phyloP scores from a whole-genome alignment of 1,139 yeast genomes.

The Chernovozyma sophiae-reginae region DNA sequence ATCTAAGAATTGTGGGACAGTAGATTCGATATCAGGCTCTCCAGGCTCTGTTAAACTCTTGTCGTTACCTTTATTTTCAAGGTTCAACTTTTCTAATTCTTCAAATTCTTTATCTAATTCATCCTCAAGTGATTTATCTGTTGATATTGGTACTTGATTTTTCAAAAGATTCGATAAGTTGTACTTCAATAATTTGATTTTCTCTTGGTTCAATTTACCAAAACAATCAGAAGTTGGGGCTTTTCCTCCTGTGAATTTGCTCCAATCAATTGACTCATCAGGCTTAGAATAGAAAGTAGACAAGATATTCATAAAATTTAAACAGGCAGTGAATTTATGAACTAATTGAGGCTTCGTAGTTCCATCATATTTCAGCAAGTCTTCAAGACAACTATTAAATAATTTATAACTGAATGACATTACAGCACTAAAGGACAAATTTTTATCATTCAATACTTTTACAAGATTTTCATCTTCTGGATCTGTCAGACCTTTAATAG shows the following conservation, averaged over 20 bases:
- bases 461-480: conserved; percentile 32
- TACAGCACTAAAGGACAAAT: conserved; percentile 54
- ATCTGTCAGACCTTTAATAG: conserved; percentile 28
- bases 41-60: conserved; percentile 5
- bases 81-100: conserved; percentile 6
- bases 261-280: conserved; percentile 26
- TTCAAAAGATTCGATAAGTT: conserved; percentile 39
- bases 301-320: conserved; percentile 32
- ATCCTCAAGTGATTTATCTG: conserved; percentile 25
- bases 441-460: conserved; percentile 52
- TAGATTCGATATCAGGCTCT: background rate
- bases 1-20: conserved; percentile 6
- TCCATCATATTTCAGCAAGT: conserved; percentile 23
- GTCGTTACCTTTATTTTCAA: background rate
- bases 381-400: conserved; percentile 45
- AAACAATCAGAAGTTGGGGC: conserved; percentile 24
- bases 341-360: conserved; percentile 24
- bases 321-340: conserved; percentile 33
- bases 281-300: conserved; percentile 25
- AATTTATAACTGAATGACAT: conserved; percentile 59
- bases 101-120: conserved; percentile 27
- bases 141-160: conserved; percentile 28
- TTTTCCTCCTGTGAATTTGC: conserved; percentile 30
- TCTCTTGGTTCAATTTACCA: conserved; percentile 26
- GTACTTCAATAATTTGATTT: conserved; percentile 35